These are phyloP conservation scores for Marasmius sp. DNA, from an alignment of 1,284 basidiomycete genomes.

Conservation along the genomic window DNA sequence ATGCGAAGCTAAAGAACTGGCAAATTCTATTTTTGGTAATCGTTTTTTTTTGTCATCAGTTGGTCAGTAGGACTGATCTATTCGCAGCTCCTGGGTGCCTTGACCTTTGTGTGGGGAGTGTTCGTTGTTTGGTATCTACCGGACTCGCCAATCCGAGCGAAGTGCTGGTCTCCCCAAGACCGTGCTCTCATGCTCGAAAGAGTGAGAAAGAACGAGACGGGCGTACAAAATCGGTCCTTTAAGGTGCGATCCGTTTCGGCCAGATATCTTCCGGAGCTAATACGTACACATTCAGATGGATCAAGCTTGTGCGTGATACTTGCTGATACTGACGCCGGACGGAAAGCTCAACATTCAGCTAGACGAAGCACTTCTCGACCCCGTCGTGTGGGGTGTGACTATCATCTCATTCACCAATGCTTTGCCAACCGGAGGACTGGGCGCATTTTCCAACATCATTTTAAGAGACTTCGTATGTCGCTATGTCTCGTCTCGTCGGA, in stretches of 20 bases:
- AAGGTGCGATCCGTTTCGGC: constrained; percentile 31
- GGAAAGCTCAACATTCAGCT: background rate
- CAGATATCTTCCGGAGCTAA: background rate
- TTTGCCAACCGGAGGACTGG: constrained; percentile 51
- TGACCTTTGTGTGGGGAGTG: constrained; percentile 47
- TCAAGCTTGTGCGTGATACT: constrained; percentile 32
- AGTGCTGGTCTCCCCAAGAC: constrained; percentile 48
- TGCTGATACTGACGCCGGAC: background rate
- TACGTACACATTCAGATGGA: constrained; percentile 25
- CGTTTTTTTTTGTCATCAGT: background rate
- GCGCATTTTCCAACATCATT: constrained; percentile 54
- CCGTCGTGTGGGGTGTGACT: constrained; percentile 43
- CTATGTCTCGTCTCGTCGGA: background rate
- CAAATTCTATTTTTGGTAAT: constrained; percentile 49
- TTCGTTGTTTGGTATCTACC: constrained; percentile 54
- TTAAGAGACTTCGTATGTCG: constrained; percentile 41
- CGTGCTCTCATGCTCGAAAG: constrained; percentile 52
- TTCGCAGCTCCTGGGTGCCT: constrained; percentile 39
- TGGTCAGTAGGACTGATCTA: background rate
- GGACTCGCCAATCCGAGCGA: constrained; percentile 49
- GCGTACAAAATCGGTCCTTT: constrained; percentile 54
- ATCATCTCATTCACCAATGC: constrained; percentile 53
- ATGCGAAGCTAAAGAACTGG: constrained; percentile 47
- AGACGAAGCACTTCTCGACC: constrained; percentile 49
- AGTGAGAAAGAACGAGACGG: constrained; percentile 55